Percentiles rank a stretch among this genome's conserved stretches.
These are phyloP conservation scores for Xylaria bambusicola DNA, from an alignment of 495 filamentous ascomycete species.

Conservation along the genomic window DNA sequence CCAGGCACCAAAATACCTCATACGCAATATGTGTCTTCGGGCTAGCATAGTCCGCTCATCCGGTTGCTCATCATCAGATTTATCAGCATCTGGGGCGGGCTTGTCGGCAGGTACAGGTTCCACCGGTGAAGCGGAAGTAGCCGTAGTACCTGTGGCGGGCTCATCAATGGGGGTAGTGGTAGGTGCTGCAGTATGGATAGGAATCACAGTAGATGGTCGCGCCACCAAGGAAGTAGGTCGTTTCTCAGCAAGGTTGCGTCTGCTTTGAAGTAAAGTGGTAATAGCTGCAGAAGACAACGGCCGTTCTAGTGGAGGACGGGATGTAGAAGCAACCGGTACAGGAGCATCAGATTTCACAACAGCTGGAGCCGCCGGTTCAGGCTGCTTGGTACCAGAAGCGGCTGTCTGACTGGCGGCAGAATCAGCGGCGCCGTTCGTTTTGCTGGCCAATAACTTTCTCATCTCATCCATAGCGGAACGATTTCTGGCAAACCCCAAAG, in stretches of 20 bases:
- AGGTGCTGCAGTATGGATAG: neutral
- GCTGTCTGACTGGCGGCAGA: neutral
- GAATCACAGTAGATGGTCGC: constrained; percentile 10
- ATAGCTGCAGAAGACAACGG: constrained; percentile 1
- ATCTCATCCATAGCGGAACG: constrained; percentile 9
- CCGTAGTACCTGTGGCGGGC: neutral
- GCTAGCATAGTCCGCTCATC: constrained; percentile 59
- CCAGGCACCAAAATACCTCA: constrained; percentile 78
- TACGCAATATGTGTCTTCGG: constrained; percentile 66
- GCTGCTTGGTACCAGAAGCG: neutral
- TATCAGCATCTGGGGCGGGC: constrained; percentile 1
- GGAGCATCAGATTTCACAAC: neutral
- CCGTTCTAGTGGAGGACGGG: neutral
- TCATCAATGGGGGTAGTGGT: neutral
- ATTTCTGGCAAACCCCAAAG: constrained; percentile 18
- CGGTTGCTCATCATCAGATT: constrained; percentile 23
- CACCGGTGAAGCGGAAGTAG: neutral
- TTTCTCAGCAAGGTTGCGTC: neutral
- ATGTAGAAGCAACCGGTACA: neutral
- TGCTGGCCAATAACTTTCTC: constrained; percentile 6
- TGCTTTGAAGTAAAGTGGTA: neutral
- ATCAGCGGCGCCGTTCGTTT: neutral
- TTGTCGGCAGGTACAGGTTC: neutral
- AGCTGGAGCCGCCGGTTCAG: neutral
- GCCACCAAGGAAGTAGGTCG: neutral